Evolutionary conservation across 176 grass and related monocot species (phyloP), one percentile per base, ranked within the genome.

Genomic region (Bolboschoenus planiculmis): DNA sequence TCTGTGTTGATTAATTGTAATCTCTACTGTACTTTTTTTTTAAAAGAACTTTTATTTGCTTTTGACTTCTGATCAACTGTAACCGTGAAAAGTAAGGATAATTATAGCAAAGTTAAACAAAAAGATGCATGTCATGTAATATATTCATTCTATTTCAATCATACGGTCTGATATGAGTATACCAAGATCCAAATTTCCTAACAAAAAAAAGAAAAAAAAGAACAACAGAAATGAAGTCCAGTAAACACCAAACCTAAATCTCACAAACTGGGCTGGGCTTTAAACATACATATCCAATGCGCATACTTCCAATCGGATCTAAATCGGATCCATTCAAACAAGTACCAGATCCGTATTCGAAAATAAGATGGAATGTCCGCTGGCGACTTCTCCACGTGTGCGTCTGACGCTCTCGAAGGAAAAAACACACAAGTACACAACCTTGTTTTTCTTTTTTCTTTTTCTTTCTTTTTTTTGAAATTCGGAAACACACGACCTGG

Each of bases 351-450:
- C n/a, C n/a, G n/a, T n/a, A n/a, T n/a, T n/a, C n/a, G 67, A 40
- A 40, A 18, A 16, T 16, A 67, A 40, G 2, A 8, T 35, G 7
- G 63, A 51, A 65, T 31, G 50, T 63, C 60, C 87, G 31, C 59
- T 64, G 3, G 33, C 20, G n/a, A 73, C 42, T 53, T 13, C 6
- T 81, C 79, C 79, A 82, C 79, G 79, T 82, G 40, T 61, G 21
- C 56, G 0, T 64, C 36, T 64, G 48, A 13, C 87, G 10, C n/a
- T 63, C 10, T 44, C 24, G 56, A 76, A 70, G 10, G 61, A 57
- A 51, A 51, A 4, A 3, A 51, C 14, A 51, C 48, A 51, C 48
- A 51, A 33, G 35, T 21, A 79, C 31, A 31, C 3, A 31, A 24
- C 7, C 42, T 68, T n/a, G n/a, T n/a, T n/a, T n/a, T n/a, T n/a